These are phyloP conservation scores for Trichoderma citrinoviride DNA, from an alignment of 2,329 filamentous ascomycete species.

Conservation along the genomic window DNA sequence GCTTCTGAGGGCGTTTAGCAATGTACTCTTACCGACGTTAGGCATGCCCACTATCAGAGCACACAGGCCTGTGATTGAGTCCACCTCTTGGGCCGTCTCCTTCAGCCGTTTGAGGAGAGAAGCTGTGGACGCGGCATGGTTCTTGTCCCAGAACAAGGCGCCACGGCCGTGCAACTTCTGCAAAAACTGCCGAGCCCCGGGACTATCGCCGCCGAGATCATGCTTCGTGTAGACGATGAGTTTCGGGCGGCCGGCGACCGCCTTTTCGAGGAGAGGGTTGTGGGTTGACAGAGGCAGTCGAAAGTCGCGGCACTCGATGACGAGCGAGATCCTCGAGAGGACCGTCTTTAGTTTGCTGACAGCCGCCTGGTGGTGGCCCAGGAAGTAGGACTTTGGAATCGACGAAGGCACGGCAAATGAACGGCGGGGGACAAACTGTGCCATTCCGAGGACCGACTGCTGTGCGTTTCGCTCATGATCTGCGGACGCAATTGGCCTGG, in stretches of 20 bases:
- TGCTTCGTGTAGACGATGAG: slow-evolving; percentile 89
- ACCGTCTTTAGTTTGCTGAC: slow-evolving; percentile 78
- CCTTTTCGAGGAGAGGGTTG: slow-evolving; percentile 84
- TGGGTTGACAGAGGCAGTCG: slow-evolving; percentile 84
- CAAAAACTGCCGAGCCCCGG: slow-evolving; percentile 30
- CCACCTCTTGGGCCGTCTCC: slow-evolving; percentile 32
- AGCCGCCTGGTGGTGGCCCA: slow-evolving; percentile 86
- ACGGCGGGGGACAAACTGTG: slow-evolving; percentile 67
- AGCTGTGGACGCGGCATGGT: slow-evolving; percentile 34
- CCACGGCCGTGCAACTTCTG: slow-evolving; percentile 36
- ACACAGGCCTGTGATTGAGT: slow-evolving; percentile 75
- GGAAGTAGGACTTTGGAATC: slow-evolving; percentile 86
- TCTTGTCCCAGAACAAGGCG: slow-evolving; percentile 47
- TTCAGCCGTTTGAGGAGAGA: slow-evolving; percentile 41
- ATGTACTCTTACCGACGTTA: slow-evolving; percentile 91
- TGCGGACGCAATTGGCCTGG: background rate
- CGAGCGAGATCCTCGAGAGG: slow-evolving; percentile 76
- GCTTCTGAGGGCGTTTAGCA: slow-evolving; percentile 82
- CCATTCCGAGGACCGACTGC: slow-evolving; percentile 14
- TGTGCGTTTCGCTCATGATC: background rate
- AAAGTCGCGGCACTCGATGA: slow-evolving; percentile 94
- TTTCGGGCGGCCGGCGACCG: slow-evolving; percentile 68
- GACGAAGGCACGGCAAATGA: slow-evolving; percentile 69
- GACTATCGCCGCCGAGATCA: slow-evolving; percentile 60
- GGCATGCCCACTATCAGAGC: slow-evolving; percentile 95